Percentiles rank a stretch among this genome's conserved stretches.
phyloP scores from a whole-genome alignment of 176 grass and related monocot species.

The Eleusine indica region DNA sequence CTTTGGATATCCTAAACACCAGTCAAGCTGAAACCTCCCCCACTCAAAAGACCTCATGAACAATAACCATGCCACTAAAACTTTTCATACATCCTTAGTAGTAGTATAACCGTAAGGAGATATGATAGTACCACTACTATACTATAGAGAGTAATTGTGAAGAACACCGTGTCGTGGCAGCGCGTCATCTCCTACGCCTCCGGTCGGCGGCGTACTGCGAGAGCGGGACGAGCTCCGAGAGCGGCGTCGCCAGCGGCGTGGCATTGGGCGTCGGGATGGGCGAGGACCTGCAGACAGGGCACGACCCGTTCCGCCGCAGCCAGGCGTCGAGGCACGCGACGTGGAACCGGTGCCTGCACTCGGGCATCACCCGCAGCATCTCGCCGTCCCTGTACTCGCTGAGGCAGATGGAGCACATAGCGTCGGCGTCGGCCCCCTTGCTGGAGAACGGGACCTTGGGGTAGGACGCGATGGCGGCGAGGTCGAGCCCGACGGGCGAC shows the following conservation, averaged over 20 bases:
- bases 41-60: background rate
- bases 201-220: slow-evolving; percentile 81
- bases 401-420: slow-evolving; percentile 82
- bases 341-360: slow-evolving; percentile 82
- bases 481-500: slow-evolving; percentile 56
- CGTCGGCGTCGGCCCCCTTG: slow-evolving; percentile 31
- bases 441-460: slow-evolving; percentile 63
- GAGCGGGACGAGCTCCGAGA: slow-evolving; percentile 80
- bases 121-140: background rate
- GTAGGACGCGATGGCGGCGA: slow-evolving; percentile 66
- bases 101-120: background rate
- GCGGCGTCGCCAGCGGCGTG: slow-evolving; percentile 72
- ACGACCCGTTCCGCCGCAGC: slow-evolving; percentile 75
- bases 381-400: slow-evolving; percentile 83
- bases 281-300: slow-evolving; percentile 83
- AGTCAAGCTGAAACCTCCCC: slow-evolving; percentile 8
- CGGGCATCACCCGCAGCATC: slow-evolving; percentile 77
- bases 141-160: background rate
- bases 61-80: slow-evolving; percentile 35
- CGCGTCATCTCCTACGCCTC: slow-evolving; percentile 52
- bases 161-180: slow-evolving; percentile 32
- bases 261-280: slow-evolving; percentile 71
- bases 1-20: slow-evolving; percentile 35
- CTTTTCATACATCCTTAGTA: background rate
- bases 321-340: slow-evolving; percentile 71